These are phyloP conservation scores for Amaranthus cruentus DNA, from an alignment of 148 eudicot species.

Conservation along the genomic window DNA sequence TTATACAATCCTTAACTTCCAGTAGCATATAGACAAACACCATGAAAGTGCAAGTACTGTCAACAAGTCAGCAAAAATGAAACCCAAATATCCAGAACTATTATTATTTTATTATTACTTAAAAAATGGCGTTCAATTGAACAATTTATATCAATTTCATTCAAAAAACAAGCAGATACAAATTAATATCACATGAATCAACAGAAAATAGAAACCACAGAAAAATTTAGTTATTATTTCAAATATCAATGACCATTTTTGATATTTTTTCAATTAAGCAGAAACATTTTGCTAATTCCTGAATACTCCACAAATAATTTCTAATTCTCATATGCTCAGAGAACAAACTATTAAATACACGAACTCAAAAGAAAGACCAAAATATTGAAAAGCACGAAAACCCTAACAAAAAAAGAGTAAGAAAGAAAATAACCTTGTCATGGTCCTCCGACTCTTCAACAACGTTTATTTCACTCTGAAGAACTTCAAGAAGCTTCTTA, in stretches of 20 bases:
- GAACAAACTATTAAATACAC: neutral
- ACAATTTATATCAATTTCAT: neutral
- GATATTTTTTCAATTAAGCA: too few species aligned
- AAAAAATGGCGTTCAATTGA: neutral
- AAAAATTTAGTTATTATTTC: neutral
- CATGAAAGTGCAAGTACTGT: too few species aligned
- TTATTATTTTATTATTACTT: too few species aligned
- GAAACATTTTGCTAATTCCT: too few species aligned
- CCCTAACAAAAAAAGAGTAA: neutral
- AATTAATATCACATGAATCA: neutral
- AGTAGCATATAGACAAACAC: neutral
- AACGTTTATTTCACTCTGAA: conserved; percentile 50
- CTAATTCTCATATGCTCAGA: neutral
- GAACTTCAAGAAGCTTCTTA: conserved; percentile 39
- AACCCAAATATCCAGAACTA: too few species aligned
- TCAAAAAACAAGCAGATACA: neutral
- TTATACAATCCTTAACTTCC: neutral
- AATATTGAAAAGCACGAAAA: neutral
- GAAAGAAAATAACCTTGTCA: conserved; percentile 29
- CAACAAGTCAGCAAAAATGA: too few species aligned
- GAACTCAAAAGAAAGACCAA: neutral
- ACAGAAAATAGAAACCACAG: neutral
- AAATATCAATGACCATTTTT: too few species aligned
- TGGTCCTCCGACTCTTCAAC: conserved; percentile 43
- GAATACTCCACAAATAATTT: too few species aligned